Evolutionary conservation across 768 basidiomycete species (phyloP).

Genomic region (Lactifluus volemus): DNA sequence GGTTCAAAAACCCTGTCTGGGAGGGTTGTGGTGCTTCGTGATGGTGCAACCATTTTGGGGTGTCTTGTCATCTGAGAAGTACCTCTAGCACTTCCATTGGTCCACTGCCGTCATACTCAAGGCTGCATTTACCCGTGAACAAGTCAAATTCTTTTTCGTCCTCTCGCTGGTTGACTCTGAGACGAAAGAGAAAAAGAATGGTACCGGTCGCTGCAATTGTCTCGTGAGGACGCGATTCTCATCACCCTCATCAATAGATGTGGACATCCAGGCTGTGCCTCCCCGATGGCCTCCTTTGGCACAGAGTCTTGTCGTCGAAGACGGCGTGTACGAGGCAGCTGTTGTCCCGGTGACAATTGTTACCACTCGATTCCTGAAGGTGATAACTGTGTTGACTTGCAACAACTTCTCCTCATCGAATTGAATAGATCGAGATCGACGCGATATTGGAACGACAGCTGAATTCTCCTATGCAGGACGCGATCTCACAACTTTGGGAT

Average conservation of each 20-base stretch:
- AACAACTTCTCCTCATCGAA: not conserved
- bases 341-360: slow-evolving; percentile 67
- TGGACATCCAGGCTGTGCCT: slow-evolving; percentile 46
- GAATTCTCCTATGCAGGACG: slow-evolving; percentile 54
- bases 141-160: slow-evolving; percentile 52
- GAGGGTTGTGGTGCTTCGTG: slow-evolving; percentile 73
- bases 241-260: slow-evolving; percentile 34
- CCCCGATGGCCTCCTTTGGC: slow-evolving; percentile 73
- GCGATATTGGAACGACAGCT: slow-evolving; percentile 57
- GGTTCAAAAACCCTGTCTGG: slow-evolving; percentile 58
- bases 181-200: slow-evolving; percentile 46
- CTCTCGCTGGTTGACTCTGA: slow-evolving; percentile 61
- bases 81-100: slow-evolving; percentile 61
- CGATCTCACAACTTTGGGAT: slow-evolving; percentile 39
- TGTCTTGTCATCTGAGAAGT: not conserved
- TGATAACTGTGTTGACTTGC: slow-evolving; percentile 22
- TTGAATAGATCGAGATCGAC: slow-evolving; percentile 57
- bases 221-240: not conserved
- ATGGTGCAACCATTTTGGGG: slow-evolving; percentile 43
- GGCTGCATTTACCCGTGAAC: slow-evolving; percentile 41
- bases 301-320: slow-evolving; percentile 36
- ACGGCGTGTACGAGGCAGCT: slow-evolving; percentile 57
- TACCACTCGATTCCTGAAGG: slow-evolving; percentile 66
- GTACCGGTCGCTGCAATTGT: slow-evolving; percentile 29
- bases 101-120: slow-evolving; percentile 68